Base-by-base conservation (phyloP, 2,329 filamentous ascomycete genomes). In the Aspergillus quadricinctus region DNA sequence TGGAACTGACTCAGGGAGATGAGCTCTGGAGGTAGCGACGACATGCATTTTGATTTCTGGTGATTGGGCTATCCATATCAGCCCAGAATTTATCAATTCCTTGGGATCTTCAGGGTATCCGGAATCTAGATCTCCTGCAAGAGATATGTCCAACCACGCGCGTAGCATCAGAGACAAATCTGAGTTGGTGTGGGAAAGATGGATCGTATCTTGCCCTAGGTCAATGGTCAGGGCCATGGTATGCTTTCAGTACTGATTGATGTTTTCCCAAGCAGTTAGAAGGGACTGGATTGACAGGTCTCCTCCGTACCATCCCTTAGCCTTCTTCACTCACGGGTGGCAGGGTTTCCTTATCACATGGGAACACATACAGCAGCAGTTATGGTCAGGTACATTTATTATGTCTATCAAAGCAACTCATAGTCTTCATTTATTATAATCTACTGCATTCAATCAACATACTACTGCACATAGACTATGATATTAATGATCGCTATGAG, bases 11-110 rank as follows among this genome's bases (percentile, higher is more conserved):
- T 41, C 6, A 9, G 55, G 25, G 14, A 58, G 21, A 14, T 37
- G 35, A 10, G 53, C 40, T 21, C 54, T 52, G 25, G 62, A 55
- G 19, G 11, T 40, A 17, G 23, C 21, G 23, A 46, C 11, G 29
- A 74, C 48, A 8, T 56, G 55, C 7, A 75, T 52, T 41, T 58
- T 58, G 7, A 73, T 48, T 28, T 68, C 64, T 6, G 66, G 65
- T 10, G 62, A 60, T 53, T 69, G 65, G 31, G 55, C 61, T 7
- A 71, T 59, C 72, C 72, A 75, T 28, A 66, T 25, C 14, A 56
- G 49, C 51, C 48, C 23, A 41, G 54, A 53, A 48, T 52, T 14
- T 23, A 62, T 40, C 17, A 49, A 8, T 4, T 63, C 41, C 29
- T 53, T 40, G n/a, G 61, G n/a, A 9, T 21, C 25, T 19, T 48